These are phyloP conservation scores for Boletus tomentosulus DNA, from an alignment of 768 basidiomycete genomes.

Conservation along the genomic window DNA sequence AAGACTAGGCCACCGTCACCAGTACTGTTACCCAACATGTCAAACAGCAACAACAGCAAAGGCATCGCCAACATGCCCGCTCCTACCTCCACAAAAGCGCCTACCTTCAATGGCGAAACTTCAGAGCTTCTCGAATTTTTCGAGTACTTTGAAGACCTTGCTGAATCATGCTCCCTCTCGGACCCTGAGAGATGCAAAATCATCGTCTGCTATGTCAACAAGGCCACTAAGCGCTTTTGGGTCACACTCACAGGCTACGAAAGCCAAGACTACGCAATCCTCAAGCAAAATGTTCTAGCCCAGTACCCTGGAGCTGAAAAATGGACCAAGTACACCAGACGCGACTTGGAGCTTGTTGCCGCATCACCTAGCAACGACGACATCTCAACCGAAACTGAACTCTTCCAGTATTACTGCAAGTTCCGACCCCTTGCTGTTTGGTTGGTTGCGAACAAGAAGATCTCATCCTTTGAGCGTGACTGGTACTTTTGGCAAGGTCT, in stretches of 20 bases:
- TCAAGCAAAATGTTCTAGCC: not conserved
- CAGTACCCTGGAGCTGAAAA: slow-evolving; percentile 3
- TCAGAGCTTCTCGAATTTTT: slow-evolving; percentile 4
- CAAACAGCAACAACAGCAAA: too few relatives aligned
- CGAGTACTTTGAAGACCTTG: slow-evolving; percentile 1
- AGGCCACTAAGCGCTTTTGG: slow-evolving; percentile 1
- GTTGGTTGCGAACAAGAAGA: slow-evolving; percentile 2
- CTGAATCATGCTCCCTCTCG: not conserved
- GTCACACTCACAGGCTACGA: not conserved
- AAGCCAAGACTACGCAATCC: not conserved
- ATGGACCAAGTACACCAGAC: not conserved
- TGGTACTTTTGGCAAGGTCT: not conserved
- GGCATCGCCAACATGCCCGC: not conserved
- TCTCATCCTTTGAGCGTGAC: not conserved
- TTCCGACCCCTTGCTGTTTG: not conserved
- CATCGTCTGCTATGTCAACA: not conserved
- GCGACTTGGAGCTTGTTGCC: not conserved
- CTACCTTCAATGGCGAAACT: not conserved
- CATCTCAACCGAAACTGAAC: not conserved
- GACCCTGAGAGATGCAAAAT: slow-evolving; percentile 2
- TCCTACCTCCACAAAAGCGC: not conserved
- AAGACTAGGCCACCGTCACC: too few relatives aligned
- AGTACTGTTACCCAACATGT: too few relatives aligned
- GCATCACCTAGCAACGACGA: not conserved
- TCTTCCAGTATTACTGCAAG: not conserved